phyloP scores from a whole-genome alignment of 2,329 filamentous ascomycete species.

The Aspergillus brunneoviolaceus region DNA sequence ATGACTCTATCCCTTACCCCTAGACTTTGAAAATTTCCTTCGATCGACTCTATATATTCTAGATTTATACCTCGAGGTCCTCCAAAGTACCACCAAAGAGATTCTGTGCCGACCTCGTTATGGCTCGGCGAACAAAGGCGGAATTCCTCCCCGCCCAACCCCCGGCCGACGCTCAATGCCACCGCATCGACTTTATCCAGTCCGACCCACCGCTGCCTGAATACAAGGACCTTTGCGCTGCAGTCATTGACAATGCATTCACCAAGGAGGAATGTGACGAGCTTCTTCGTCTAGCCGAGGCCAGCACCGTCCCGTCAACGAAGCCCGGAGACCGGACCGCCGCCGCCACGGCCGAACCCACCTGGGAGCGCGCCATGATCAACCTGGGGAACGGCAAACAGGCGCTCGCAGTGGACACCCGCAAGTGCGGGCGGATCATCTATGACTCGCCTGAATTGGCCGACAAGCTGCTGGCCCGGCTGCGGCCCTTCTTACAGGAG shows the following conservation, averaged over 20 bases:
- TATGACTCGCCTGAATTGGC: conserved; percentile 66
- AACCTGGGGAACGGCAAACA: conserved; percentile 65
- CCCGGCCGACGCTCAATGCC: conserved; percentile 47
- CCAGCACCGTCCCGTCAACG: conserved; percentile 31
- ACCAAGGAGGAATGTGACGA: conserved; percentile 62
- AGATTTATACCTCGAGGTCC: neutral
- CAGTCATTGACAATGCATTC: conserved; percentile 64
- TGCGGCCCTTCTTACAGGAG: conserved; percentile 48
- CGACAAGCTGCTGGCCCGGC: conserved; percentile 61
- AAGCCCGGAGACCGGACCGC: neutral
- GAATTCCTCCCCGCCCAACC: conserved; percentile 37
- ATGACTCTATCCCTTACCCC: too few species aligned
- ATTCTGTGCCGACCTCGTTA: neutral
- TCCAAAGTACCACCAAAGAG: neutral
- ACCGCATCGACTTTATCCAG: conserved; percentile 55
- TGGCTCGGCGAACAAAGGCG: neutral
- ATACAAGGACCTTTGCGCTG: conserved; percentile 57
- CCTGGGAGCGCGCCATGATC: conserved; percentile 69
- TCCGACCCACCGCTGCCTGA: conserved; percentile 49
- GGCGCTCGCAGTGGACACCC: conserved; percentile 55
- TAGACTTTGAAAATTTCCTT: too few species aligned
- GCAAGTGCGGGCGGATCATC: conserved; percentile 75
- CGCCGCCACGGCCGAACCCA: conserved; percentile 20
- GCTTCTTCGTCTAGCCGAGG: conserved; percentile 55
- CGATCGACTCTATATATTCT: neutral